Evolutionary conservation across 164 flowering plant genomes (phyloP), one percentile per base, ranked within the genome.

Genomic region (Annona squamosa): DNA sequence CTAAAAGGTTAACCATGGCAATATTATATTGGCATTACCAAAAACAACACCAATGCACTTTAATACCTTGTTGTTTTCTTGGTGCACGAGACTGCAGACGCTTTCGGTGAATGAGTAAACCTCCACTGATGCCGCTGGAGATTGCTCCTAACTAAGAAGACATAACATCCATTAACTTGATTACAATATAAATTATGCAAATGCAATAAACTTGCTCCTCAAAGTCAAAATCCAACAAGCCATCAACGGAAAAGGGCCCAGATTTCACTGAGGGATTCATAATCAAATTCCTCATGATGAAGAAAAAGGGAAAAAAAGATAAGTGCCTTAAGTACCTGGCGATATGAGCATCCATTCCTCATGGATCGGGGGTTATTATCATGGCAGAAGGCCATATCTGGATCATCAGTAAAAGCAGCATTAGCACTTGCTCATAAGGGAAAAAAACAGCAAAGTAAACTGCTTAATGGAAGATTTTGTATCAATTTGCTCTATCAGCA

Each of bases 81-180:
- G 48, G 65, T 44, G 67, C 66, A 67, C 52, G 77, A 59, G 48
- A 62, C 46, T 46, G 68, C 48, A 61, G 61, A 37, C 68, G 70
- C 66, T 9, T 67, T 48, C 37, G 69, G 18, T 59, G 72, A 26
- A 68, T 16, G 59, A 82, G 4, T 19, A 66, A 78, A 75, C 48
- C 64, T 43, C 84, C 85, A 45, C 61, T 64, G 63, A 82, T 57
- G 56, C 79, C 80, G 71, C 81, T 84, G 16, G 65, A 72, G 44
- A 47, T 78, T 44, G 78, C 78, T 66, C 85, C 85, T 18, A 82
- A 52, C 85, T 85, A 63, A 6, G n/a, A 43, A 69, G 64, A n/a
- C 52, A 26, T 3, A 75, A 26, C 10, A 19, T 37, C 19, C 69
- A 65, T 1, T 13, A 10, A 66, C 13, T 13, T 37, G 43, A 3